phyloP scores from a whole-genome alignment of 2,329 filamentous ascomycete genomes.

The Calonectria montana region DNA sequence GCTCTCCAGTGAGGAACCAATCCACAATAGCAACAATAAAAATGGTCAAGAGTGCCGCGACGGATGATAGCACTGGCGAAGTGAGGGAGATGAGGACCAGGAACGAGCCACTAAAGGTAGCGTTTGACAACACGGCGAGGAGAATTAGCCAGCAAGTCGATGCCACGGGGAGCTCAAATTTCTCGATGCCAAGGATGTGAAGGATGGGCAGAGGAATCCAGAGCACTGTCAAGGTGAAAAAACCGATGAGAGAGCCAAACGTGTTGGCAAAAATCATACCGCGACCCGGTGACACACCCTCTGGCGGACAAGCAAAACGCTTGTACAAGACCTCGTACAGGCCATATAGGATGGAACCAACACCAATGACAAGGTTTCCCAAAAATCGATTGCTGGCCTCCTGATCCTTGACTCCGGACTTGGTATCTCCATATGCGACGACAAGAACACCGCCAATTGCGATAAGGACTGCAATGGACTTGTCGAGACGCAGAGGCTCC shows the following conservation, averaged over 20 bases:
- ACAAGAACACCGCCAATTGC: slow-evolving; percentile 91
- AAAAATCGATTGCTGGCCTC: slow-evolving; percentile 76
- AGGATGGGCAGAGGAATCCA: slow-evolving; percentile 93
- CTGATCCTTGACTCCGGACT: slow-evolving; percentile 54
- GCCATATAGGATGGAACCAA: slow-evolving; percentile 92
- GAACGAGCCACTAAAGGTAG: slow-evolving; percentile 92
- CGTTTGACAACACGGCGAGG: slow-evolving; percentile 87
- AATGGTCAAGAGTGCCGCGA: slow-evolving; percentile 93
- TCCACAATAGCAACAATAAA: slow-evolving; percentile 96
- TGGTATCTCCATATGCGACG: slow-evolving; percentile 91
- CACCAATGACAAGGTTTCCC: slow-evolving; percentile 92
- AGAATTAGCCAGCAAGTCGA: slow-evolving; percentile 83
- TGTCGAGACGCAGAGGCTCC: slow-evolving; percentile 85
- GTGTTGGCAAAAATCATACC: slow-evolving; percentile 96
- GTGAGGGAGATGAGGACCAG: slow-evolving; percentile 93
- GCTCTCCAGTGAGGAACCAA: slow-evolving; percentile 84
- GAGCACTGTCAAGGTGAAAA: slow-evolving; percentile 86
- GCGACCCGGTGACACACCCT: slow-evolving; percentile 84
- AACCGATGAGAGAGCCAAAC: slow-evolving; percentile 87
- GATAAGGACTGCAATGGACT: slow-evolving; percentile 86
- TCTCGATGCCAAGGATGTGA: slow-evolving; percentile 82
- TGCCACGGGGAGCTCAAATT: slow-evolving; percentile 83
- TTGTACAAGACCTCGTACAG: slow-evolving; percentile 99
- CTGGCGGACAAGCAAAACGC: slow-evolving; percentile 89
- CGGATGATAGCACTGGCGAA: slow-evolving; percentile 89